These are phyloP conservation scores for Microthlaspi erraticum DNA, from an alignment of 345 rosid species.

Conservation along the genomic window DNA sequence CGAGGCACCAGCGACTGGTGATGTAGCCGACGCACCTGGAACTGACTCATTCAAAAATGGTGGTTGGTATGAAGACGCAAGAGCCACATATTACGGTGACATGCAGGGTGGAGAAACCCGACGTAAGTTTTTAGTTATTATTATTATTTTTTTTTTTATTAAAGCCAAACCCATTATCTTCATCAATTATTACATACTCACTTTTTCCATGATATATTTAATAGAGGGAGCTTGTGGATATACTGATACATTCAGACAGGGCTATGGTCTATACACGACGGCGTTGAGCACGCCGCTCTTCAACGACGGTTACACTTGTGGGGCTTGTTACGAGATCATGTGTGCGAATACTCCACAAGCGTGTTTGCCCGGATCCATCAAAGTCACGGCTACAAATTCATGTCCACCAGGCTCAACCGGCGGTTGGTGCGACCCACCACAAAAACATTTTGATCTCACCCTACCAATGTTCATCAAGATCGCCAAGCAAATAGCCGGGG, in stretches of 20 bases:
- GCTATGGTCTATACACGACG: slow-evolving; percentile 56
- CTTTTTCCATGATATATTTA: not conserved
- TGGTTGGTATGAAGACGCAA: not conserved
- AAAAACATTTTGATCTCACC: slow-evolving; percentile 58
- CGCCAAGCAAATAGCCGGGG: slow-evolving; percentile 51
- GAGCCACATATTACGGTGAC: slow-evolving; percentile 43
- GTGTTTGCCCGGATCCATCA: slow-evolving; percentile 33
- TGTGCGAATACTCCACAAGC: slow-evolving; percentile 30
- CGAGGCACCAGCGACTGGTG: not conserved
- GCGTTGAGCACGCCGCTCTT: slow-evolving; percentile 55
- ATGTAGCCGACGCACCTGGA: no score
- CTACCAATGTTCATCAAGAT: slow-evolving; percentile 51
- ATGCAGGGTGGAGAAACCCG: slow-evolving; percentile 27
- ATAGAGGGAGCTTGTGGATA: slow-evolving; percentile 69
- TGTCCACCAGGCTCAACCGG: slow-evolving; percentile 60
- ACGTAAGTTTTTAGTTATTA: slow-evolving; percentile 16
- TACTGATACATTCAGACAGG: slow-evolving; percentile 52
- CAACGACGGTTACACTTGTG: slow-evolving; percentile 35
- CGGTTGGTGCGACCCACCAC: slow-evolving; percentile 63
- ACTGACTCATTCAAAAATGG: not conserved
- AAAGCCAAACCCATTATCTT: not conserved
- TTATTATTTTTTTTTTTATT: no score
- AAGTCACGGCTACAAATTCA: slow-evolving; percentile 58
- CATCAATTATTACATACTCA: not conserved
- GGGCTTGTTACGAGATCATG: slow-evolving; percentile 34